phyloP scores from a whole-genome alignment of 2,329 filamentous ascomycete species.

The Penicillium olsonii region DNA sequence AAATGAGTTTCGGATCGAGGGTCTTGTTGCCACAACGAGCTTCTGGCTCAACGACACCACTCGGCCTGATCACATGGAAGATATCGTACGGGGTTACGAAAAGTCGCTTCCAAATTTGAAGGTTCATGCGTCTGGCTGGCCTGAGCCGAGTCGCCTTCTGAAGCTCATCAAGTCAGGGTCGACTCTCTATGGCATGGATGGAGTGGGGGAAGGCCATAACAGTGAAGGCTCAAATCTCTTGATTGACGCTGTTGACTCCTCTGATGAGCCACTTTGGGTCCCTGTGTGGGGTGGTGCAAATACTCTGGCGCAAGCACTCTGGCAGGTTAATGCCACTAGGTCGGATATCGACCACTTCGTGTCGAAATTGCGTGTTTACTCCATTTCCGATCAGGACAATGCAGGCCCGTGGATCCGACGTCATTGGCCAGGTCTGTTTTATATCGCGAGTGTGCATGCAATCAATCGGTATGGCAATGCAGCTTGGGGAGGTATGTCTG shows the following conservation, averaged over 20 bases:
- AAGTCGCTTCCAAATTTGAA: neutral
- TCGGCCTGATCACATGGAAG: neutral
- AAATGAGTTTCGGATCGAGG: constrained; percentile 3
- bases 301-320: neutral
- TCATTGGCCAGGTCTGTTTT: neutral
- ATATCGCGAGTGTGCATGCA: constrained; percentile 1
- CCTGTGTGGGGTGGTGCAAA: neutral
- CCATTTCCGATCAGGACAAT: constrained; percentile 3
- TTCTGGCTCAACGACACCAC: constrained; percentile 4
- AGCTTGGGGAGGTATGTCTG: constrained; percentile 1
- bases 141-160: constrained; percentile 44
- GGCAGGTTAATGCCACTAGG: neutral
- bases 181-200: constrained; percentile 42
- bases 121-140: constrained; percentile 28
- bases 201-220: constrained; percentile 45
- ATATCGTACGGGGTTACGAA: neutral
- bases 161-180: constrained; percentile 42
- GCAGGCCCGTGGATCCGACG: neutral
- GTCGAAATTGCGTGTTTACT: constrained; percentile 3
- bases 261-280: neutral
- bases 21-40: constrained; percentile 2
- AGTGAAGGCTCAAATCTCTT: constrained; percentile 22
- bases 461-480: constrained; percentile 2
- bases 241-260: constrained; percentile 31
- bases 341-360: neutral